Conservation (phyloP, 1,284 basidiomycete genomes). For the Pascua sp. region DNA sequence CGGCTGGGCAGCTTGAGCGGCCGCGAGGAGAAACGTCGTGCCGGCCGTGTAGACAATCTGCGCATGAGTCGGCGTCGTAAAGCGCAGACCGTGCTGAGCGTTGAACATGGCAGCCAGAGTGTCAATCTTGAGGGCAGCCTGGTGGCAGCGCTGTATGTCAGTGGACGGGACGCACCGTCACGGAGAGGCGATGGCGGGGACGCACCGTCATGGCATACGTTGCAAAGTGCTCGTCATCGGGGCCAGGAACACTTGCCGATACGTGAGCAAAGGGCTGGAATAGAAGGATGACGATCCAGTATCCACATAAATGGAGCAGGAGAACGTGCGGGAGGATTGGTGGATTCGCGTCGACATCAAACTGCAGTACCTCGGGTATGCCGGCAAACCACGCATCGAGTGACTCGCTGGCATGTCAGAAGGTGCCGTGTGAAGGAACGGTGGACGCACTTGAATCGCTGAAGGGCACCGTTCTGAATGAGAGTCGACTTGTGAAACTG, state of each 20-base stretch:
- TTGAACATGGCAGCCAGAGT: constrained; percentile 59
- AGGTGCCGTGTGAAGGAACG: too few species aligned
- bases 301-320: constrained; percentile 62
- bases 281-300: constrained; percentile 63
- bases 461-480: constrained; percentile 6
- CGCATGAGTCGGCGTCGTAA: constrained; percentile 61
- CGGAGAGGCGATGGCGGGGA: too few species aligned
- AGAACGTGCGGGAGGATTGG: constrained; percentile 60
- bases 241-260: neutral
- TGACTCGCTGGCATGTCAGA: constrained; percentile 22
- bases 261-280: constrained; percentile 58
- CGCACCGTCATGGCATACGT: constrained; percentile 15
- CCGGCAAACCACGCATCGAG: constrained; percentile 62
- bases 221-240: constrained; percentile 4
- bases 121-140: constrained; percentile 63
- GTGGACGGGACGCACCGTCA: too few species aligned
- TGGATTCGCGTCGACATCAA: constrained; percentile 53
- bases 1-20: constrained; percentile 5
- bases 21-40: constrained; percentile 44
- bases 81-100: constrained; percentile 60
- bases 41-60: constrained; percentile 65
- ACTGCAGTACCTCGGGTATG: constrained; percentile 53
- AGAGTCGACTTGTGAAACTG: constrained; percentile 8
- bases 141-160: constrained; percentile 55
- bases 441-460: constrained; percentile 1